Base-by-base conservation (phyloP, 768 basidiomycete species). In the Gautieria morchelliformis region DNA sequence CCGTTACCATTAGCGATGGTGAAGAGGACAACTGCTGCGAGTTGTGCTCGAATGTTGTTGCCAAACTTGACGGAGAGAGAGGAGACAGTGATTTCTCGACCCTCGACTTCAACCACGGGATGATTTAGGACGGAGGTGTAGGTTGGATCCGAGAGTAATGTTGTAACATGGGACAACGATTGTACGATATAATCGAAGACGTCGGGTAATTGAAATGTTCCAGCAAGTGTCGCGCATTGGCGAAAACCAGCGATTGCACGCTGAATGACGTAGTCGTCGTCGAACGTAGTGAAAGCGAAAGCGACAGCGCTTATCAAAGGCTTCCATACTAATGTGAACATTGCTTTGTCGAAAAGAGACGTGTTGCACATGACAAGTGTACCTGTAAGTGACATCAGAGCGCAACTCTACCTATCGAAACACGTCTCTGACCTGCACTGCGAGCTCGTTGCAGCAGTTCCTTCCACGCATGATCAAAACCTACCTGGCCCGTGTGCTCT, bases 391-490 rank as follows among this genome's bases (percentile, higher is more conserved):
- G 20, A 27, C 35, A 45, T 58, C 41, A 46, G 41, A 42, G 39
- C 27, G 14, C 46, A 17, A 44, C 63, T 19, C 59, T 52, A 53
- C 33, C 58, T 44, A 14, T 27, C 9, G 14, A 53, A 51, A 24
- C 3, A 39, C 50, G 50, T 44, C 40, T 65, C 78, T 44, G 59
- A 88, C 93, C 91, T 59, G 91, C 82, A 67, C 83, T 84, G 56
- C 84, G 78, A 46, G 93, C 83, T 33, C 96, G 81, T 33, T 84
- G 71, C 39, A 97, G 77, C 10, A 99, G 75, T 63, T 97, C 93
- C 68, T 96, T 97, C 96, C 96, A 99, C 17, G 96, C 95, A 68
- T 95, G 96, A 63, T 98, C 96, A 67, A 99, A 99, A 9, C 96
- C 96, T 46, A 95, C 79, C 66, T 92, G 91, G 1, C 95, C 96